Evolutionary conservation across 1,284 basidiomycete genomes (phyloP), one percentile per base, ranked within the genome.

Genomic region (Papiliotrema laurentii): DNA sequence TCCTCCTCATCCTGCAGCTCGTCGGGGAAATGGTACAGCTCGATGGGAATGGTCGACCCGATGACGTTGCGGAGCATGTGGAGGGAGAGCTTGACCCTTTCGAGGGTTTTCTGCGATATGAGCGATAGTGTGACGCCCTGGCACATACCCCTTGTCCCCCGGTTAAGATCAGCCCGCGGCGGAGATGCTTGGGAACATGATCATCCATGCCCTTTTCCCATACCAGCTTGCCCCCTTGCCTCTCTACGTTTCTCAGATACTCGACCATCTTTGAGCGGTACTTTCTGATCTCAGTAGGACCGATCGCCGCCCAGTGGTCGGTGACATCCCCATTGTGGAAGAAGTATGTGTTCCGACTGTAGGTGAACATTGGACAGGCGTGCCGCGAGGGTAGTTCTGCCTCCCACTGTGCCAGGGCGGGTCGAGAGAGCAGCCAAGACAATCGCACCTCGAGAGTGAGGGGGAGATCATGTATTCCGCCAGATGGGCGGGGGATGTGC

Each of bases 11-110:
- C 67, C 37, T 59, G 55, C 45, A 77, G 55, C 60, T 77, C 76
- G 43, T 70, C 71, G 3, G 69, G 63, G 61, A 72, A 77, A 47
- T 75, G 72, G 52, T 75, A 77, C 16, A 77, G 49, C 56, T 77
- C 73, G 36, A 76, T 64, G 6, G 75, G 76, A 2, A 77, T 63
- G 16, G 55, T 67, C 41, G 64, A 68, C 36, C 66, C 61, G 46
- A 75, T 58, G 24, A 72, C 66, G 37, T 71, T 61, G 31, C 73
- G 64, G 13, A 76, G 65, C 63, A 76, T 69, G 47, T 69, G 58
- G 26, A 76, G 62, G 7, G 65, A 64, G 16, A 73, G 59, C 34
- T 66, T 54, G 35, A 75, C 52, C 35, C 69, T 63, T n/a, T 60
- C 56, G 30, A 72, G 54, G 7, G 70, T 73, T 55, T 74, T 72